phyloP scores from a whole-genome alignment of 257 asterid genomes.

The Avicennia marina region DNA sequence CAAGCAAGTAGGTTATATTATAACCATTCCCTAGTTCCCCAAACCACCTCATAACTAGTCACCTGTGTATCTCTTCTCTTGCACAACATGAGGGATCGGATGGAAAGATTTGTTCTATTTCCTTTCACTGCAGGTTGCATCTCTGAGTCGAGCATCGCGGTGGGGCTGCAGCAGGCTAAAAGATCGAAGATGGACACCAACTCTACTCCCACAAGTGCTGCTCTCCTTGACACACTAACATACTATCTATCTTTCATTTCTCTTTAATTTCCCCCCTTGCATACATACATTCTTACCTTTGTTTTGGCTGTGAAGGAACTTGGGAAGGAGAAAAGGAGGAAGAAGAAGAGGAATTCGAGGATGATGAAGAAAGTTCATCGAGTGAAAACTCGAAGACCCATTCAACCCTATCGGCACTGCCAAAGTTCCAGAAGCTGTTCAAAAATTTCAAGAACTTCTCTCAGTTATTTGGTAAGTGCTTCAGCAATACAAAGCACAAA shows the following conservation, averaged over 20 bases:
- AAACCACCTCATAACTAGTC: constrained; percentile 31
- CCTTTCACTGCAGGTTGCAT: constrained; percentile 76
- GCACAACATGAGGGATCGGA: constrained; percentile 55
- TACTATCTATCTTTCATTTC: neutral
- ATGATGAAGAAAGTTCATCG: constrained; percentile 33
- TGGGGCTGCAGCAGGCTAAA: constrained; percentile 45
- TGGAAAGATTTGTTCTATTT: constrained; percentile 66
- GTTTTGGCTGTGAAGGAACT: constrained; percentile 28
- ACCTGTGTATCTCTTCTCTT: neutral
- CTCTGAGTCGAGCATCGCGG: constrained; percentile 76
- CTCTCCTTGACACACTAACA: constrained; percentile 7
- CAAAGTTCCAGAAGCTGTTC: constrained; percentile 62
- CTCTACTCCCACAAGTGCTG: constrained; percentile 48
- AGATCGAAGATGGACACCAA: constrained; percentile 41
- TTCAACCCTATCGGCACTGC: constrained; percentile 32
- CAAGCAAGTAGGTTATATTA: constrained; percentile 19
- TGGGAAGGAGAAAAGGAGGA: constrained; percentile 33
- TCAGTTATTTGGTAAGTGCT: constrained; percentile 54
- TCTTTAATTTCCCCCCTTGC: neutral
- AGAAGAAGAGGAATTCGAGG: constrained; percentile 36
- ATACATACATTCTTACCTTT: neutral
- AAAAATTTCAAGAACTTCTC: constrained; percentile 74
- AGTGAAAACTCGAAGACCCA: constrained; percentile 55
- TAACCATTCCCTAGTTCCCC: constrained; percentile 29
- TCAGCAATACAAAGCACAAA: neutral